phyloP scores from a whole-genome alignment of 768 basidiomycete genomes.

The Baorangia bicolor region DNA sequence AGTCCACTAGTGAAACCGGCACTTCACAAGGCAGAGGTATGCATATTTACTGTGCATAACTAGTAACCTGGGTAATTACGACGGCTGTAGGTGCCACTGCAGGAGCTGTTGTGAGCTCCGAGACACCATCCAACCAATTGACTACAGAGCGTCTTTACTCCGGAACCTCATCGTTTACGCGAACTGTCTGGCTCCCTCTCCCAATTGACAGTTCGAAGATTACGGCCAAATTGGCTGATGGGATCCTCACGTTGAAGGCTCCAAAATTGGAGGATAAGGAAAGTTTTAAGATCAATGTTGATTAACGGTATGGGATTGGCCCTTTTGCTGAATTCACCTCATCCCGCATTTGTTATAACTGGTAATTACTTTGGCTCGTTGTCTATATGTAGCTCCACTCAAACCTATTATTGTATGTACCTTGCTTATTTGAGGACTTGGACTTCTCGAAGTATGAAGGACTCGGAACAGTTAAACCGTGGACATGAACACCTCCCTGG shows the following conservation, averaged over 20 bases:
- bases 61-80: neutral
- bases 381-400: constrained; percentile 11
- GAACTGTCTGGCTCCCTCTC: constrained; percentile 71
- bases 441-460: neutral
- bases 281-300: constrained; percentile 47
- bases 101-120: constrained; percentile 18
- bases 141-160: constrained; percentile 62
- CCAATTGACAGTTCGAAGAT: constrained; percentile 58
- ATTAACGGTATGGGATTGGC: constrained; percentile 5
- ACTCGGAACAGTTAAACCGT: neutral
- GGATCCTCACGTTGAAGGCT: constrained; percentile 62
- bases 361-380: neutral
- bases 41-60: neutral
- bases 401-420: neutral
- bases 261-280: constrained; percentile 61
- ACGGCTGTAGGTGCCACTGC: constrained; percentile 1
- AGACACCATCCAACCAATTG: constrained; percentile 42
- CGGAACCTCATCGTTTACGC: constrained; percentile 54
- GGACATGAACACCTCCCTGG: neutral
- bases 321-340: neutral
- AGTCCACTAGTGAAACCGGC: constrained; percentile 13
- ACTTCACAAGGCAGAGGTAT: constrained; percentile 31
- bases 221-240: constrained; percentile 63
- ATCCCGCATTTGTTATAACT: neutral
- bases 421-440: neutral